These are phyloP conservation scores for Diophrys sp. DNA, from an alignment of 73 alveolate species.

Conservation along the genomic window DNA sequence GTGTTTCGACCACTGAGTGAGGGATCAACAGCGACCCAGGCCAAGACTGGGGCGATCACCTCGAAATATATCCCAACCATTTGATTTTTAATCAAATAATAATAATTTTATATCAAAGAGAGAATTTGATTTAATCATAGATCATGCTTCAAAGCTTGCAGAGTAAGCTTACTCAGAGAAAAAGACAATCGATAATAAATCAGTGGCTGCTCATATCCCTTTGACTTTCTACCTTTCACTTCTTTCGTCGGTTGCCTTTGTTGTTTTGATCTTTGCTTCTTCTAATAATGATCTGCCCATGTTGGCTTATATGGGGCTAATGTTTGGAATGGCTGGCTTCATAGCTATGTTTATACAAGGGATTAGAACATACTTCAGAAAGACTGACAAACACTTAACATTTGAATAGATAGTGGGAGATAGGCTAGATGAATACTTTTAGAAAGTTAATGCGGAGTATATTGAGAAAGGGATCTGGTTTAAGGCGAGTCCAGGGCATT, in stretches of 20 bases:
- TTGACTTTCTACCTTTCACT: background rate
- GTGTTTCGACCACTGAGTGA: too few species aligned
- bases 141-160: conserved; percentile 6
- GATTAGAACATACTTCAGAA: background rate
- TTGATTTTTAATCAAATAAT: too few species aligned
- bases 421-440: conserved; percentile 10
- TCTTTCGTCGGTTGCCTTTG: background rate
- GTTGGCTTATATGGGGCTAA: background rate
- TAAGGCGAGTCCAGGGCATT: conserved; percentile 21
- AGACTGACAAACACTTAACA: background rate
- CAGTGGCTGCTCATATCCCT: background rate
- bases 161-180: conserved; percentile 18
- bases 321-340: background rate
- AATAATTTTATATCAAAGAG: background rate
- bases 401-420: conserved; percentile 23
- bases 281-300: too few species aligned
- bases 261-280: background rate
- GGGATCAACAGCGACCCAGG: too few species aligned
- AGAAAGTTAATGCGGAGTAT: conserved; percentile 5
- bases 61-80: too few species aligned
- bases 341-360: background rate
- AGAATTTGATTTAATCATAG: conserved; percentile 9
- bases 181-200: conserved; percentile 3
- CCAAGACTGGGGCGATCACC: too few species aligned
- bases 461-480: conserved; percentile 31